These are phyloP conservation scores for Coprinopsis sp. DNA, from an alignment of 768 basidiomycete species.

Conservation along the genomic window DNA sequence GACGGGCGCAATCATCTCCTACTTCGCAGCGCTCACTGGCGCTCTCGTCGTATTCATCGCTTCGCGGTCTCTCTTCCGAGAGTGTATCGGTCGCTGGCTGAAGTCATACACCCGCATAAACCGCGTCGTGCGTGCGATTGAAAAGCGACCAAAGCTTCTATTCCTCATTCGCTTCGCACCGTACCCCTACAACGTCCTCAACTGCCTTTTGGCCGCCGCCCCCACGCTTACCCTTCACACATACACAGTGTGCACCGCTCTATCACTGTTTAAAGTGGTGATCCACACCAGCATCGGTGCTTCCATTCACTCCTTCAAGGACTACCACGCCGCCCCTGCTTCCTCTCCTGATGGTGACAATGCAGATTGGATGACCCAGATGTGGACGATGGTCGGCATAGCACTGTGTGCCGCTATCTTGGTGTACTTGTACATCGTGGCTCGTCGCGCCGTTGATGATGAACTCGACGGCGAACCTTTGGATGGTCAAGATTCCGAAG, in stretches of 20 bases:
- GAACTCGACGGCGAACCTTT: slow-evolving; percentile 41
- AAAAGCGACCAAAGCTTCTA: slow-evolving; percentile 80
- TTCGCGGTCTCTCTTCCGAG: slow-evolving; percentile 70
- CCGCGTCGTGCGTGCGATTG: slow-evolving; percentile 82
- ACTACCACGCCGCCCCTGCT: slow-evolving; percentile 44
- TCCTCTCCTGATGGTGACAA: slow-evolving; percentile 35
- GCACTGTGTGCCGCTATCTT: slow-evolving; percentile 69
- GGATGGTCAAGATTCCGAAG: slow-evolving; percentile 35
- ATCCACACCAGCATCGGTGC: slow-evolving; percentile 87
- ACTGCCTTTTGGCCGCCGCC: slow-evolving; percentile 87
- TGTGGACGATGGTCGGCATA: slow-evolving; percentile 69
- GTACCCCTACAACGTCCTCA: slow-evolving; percentile 93
- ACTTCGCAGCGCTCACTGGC: slow-evolving; percentile 79
- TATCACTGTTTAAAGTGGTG: slow-evolving; percentile 86
- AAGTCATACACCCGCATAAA: slow-evolving; percentile 65
- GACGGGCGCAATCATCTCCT: slow-evolving; percentile 83
- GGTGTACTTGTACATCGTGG: slow-evolving; percentile 76
- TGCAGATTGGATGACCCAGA: slow-evolving; percentile 46
- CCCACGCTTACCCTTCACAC: slow-evolving; percentile 74
- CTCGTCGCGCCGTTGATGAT: slow-evolving; percentile 56
- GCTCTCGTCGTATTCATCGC: slow-evolving; percentile 80
- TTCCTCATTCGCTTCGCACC: slow-evolving; percentile 92
- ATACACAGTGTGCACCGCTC: slow-evolving; percentile 74
- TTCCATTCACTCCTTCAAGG: slow-evolving; percentile 79
- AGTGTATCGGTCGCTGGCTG: slow-evolving; percentile 68